Percentiles rank a stretch among this genome's conserved stretches.
phyloP scores from a whole-genome alignment of 805 yeast genomes.

The Lipomyces yamanashiensis region DNA sequence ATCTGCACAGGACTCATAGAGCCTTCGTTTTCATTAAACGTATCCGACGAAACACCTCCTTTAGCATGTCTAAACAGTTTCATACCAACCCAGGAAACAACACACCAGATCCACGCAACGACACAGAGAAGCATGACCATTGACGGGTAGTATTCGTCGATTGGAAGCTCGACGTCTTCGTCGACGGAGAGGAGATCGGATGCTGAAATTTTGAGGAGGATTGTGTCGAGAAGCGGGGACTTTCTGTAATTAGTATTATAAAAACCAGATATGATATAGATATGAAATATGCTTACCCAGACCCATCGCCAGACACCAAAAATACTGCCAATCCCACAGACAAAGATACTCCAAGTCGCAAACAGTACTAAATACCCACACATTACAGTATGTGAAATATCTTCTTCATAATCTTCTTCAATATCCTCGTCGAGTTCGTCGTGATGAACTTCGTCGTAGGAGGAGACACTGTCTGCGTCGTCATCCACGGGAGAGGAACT shows the following conservation, averaged over 20 bases:
- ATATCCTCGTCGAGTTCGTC: neutral
- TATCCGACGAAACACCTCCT: slow-evolving; percentile 52
- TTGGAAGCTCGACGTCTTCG: slow-evolving; percentile 42
- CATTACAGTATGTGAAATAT: slow-evolving; percentile 21
- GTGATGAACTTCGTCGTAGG: neutral
- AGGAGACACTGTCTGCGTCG: neutral
- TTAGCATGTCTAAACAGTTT: slow-evolving; percentile 80
- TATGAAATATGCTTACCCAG: no score
- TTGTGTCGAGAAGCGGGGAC: neutral
- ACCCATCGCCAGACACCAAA: slow-evolving; percentile 38
- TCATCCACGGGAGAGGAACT: slow-evolving; percentile 2
- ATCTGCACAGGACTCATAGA: slow-evolving; percentile 1
- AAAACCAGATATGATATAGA: no score
- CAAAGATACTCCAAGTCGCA: slow-evolving; percentile 31
- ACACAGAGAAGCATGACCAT: slow-evolving; percentile 46
- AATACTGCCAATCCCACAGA: slow-evolving; percentile 33
- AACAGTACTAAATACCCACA: slow-evolving; percentile 37
- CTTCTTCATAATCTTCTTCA: slow-evolving; percentile 22
- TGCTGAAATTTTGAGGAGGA: neutral
- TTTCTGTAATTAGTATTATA: neutral
- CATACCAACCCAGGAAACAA: slow-evolving; percentile 77
- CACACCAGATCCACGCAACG: slow-evolving; percentile 68
- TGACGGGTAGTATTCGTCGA: slow-evolving; percentile 48
- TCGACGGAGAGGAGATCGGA: neutral
- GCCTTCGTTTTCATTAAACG: neutral